Conservation (phyloP, 192 early-diverging fungal species). For the Dispira parvispora region DNA sequence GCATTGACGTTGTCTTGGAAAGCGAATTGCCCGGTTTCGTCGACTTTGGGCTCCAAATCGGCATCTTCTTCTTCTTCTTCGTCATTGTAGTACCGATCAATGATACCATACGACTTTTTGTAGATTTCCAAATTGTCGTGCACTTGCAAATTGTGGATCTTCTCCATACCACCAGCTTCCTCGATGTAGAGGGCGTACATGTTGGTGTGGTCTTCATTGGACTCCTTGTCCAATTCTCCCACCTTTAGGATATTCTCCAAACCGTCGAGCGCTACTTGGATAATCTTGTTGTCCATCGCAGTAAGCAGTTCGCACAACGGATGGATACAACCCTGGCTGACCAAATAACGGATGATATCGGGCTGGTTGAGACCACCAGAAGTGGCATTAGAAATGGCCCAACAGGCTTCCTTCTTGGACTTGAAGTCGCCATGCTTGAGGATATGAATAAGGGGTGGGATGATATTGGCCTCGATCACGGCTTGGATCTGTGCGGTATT, state of each 20-base stretch:
- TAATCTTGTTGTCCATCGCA: slow-evolving; percentile 89
- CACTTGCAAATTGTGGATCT: slow-evolving; percentile 83
- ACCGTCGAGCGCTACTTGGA: slow-evolving; percentile 91
- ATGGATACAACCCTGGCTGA: slow-evolving; percentile 81
- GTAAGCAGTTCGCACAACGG: slow-evolving; percentile 87
- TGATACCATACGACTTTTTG: slow-evolving; percentile 87
- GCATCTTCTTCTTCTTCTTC: slow-evolving; percentile 70
- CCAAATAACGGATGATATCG: slow-evolving; percentile 88
- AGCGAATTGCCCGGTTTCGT: slow-evolving; percentile 57
- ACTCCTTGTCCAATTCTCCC: slow-evolving; percentile 68
- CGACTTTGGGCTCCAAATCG: slow-evolving; percentile 48
- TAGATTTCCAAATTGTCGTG: slow-evolving; percentile 96
- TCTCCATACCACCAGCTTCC: slow-evolving; percentile 87
- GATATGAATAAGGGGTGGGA: slow-evolving; percentile 79
- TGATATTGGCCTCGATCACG: slow-evolving; percentile 87
- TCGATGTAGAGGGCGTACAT: slow-evolving; percentile 81
- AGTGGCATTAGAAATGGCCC: slow-evolving; percentile 97
- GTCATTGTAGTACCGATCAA: slow-evolving; percentile 87
- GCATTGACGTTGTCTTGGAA: slow-evolving; percentile 50
- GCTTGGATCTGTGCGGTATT: slow-evolving; percentile 84
- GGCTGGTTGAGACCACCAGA: slow-evolving; percentile 82
- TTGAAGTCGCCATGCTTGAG: slow-evolving; percentile 86
- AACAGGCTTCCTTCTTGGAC: slow-evolving; percentile 98
- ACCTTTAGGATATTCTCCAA: slow-evolving; percentile 96
- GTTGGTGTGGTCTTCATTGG: slow-evolving; percentile 47